These are phyloP conservation scores for Chimonanthus praecox DNA, from an alignment of 164 flowering plant species.

Conservation along the genomic window DNA sequence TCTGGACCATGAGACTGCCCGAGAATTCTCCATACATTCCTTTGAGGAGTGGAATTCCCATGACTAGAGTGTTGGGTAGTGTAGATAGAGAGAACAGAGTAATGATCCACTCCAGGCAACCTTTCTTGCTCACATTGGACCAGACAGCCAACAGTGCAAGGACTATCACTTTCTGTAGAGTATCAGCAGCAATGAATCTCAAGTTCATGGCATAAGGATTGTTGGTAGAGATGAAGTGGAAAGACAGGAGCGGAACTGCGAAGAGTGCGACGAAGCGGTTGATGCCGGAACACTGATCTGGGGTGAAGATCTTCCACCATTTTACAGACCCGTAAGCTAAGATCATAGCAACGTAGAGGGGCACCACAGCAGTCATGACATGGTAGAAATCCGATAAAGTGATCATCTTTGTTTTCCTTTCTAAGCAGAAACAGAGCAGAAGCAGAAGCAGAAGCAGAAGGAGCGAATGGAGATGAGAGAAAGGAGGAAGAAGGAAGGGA, in stretches of 20 bases:
- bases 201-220: slow-evolving; percentile 23
- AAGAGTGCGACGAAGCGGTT: slow-evolving; percentile 17
- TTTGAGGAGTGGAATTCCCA: slow-evolving; percentile 23
- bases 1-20: slow-evolving; percentile 18
- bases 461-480: background rate
- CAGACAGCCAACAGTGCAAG: slow-evolving; percentile 15
- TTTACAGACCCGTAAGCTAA: slow-evolving; percentile 26
- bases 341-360: slow-evolving; percentile 28
- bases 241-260: slow-evolving; percentile 18
- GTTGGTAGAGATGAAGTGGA: slow-evolving; percentile 23
- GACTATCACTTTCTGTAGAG: slow-evolving; percentile 22
- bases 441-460: background rate
- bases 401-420: slow-evolving; percentile 42
- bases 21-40: slow-evolving; percentile 21
- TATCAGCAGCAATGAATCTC: slow-evolving; percentile 24
- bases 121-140: background rate
- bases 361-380: slow-evolving; percentile 21
- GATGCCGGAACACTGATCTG: slow-evolving; percentile 18
- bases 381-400: slow-evolving; percentile 24
- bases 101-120: slow-evolving; percentile 17
- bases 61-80: slow-evolving; percentile 25
- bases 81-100: slow-evolving; percentile 23
- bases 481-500: background rate
- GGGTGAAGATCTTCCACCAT: slow-evolving; percentile 14
- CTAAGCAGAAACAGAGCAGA: background rate